A percentile compares a stretch with the other conserved stretches of the same genome.
Conservation (phyloP, 139 green algal genomes). For the Zygnema circumcarinatum region DNA sequence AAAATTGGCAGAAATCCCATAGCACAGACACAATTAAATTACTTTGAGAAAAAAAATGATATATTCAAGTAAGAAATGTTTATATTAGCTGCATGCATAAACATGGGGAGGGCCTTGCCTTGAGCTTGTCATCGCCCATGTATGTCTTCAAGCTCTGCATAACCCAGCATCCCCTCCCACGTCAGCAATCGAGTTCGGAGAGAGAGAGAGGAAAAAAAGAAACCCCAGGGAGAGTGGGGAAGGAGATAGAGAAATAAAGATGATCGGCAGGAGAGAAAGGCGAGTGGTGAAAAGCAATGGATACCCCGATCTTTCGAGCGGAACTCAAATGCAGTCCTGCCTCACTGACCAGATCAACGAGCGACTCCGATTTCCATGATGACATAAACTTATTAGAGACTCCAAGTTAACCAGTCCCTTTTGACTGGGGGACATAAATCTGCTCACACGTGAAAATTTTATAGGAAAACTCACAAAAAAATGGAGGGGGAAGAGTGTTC, state of each 20-base stretch:
- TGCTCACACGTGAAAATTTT: neutral
- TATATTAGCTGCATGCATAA: too few relatives aligned
- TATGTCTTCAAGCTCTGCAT: conserved; percentile 66
- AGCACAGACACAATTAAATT: too few relatives aligned
- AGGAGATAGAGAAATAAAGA: neutral
- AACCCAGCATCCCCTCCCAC: too few relatives aligned
- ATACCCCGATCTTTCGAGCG: neutral
- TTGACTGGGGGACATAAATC: neutral
- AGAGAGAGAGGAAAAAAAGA: neutral
- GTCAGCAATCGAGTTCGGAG: too few relatives aligned
- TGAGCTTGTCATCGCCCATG: conserved; percentile 83
- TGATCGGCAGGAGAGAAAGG: neutral
- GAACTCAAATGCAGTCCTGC: neutral
- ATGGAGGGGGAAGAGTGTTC: neutral
- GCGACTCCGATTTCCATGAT: neutral
- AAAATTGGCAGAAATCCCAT: too few relatives aligned
- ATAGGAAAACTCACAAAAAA: neutral
- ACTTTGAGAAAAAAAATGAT: conserved; percentile 13
- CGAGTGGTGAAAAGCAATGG: neutral
- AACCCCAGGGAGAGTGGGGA: neutral
- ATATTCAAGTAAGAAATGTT: too few relatives aligned
- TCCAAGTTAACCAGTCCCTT: neutral
- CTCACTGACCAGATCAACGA: too few relatives aligned
- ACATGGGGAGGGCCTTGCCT: too few relatives aligned
- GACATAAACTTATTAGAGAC: neutral